A percentile compares a stretch with the other conserved stretches of the same genome.
Conservation (phyloP, 208 protist species). For the Lotmaria passim region DNA sequence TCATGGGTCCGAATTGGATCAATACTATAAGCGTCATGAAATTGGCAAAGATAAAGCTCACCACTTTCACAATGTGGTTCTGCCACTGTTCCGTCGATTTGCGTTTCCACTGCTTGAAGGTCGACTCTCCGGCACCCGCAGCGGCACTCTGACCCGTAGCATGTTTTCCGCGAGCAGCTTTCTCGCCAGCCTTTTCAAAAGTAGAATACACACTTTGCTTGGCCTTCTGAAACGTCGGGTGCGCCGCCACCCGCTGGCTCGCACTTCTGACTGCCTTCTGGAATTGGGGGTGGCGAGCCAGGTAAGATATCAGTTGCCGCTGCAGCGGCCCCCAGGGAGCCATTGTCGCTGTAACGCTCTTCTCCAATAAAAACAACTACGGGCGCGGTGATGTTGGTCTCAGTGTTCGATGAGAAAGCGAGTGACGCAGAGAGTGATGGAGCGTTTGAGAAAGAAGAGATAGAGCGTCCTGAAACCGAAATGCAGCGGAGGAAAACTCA, state of each 20-base stretch:
- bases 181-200: constrained; percentile 23
- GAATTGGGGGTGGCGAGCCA: constrained; percentile 41
- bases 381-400: no score
- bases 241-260: constrained; percentile 25
- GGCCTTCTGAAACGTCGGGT: constrained; percentile 33
- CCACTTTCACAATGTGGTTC: constrained; percentile 22
- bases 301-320: constrained; percentile 41
- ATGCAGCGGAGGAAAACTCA: no score
- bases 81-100: constrained; percentile 28
- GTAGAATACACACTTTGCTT: constrained; percentile 19
- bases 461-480: constrained; percentile 1
- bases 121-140: constrained; percentile 2
- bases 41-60: constrained; percentile 72
- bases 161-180: constrained; percentile 7
- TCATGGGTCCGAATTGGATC: constrained; percentile 49
- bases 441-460: constrained; percentile 8
- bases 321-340: constrained; percentile 41
- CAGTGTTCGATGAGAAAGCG: no score
- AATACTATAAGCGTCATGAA: constrained; percentile 70
- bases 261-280: constrained; percentile 35
- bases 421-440: no score
- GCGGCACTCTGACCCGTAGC: neutral
- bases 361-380: neutral
- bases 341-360: constrained; percentile 24
- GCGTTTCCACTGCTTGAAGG: constrained; percentile 28